Conservation (phyloP, 108 stramenopile genomes). For the Schizochytrium sp. region DNA sequence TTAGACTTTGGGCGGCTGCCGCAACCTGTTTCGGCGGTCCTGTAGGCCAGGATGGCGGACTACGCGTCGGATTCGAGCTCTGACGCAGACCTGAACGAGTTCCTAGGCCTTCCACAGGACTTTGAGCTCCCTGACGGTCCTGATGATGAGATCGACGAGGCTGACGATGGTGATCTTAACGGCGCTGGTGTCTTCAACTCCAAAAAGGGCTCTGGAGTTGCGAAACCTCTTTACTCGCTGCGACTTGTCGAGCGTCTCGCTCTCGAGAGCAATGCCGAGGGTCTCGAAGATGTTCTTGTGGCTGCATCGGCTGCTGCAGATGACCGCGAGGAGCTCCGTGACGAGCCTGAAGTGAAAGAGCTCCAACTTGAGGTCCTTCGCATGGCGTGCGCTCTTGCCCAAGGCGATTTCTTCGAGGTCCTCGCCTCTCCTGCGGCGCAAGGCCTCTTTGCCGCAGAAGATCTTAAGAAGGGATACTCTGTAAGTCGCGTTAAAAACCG, state of each 20-base stretch:
- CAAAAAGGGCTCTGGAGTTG: not conserved
- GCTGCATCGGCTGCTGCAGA: not conserved
- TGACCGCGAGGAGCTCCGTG: not conserved
- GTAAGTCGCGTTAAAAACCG: slow-evolving; percentile 44
- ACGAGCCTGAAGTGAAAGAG: not conserved
- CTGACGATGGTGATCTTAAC: not conserved
- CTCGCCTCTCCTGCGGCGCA: not conserved
- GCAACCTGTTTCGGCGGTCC: too few relatives aligned
- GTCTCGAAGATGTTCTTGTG: not conserved
- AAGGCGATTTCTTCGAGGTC: slow-evolving; percentile 3
- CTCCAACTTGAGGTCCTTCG: slow-evolving; percentile 19
- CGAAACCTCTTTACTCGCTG: slow-evolving; percentile 51
- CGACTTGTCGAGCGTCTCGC: slow-evolving; percentile 7
- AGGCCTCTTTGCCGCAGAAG: slow-evolving; percentile 37
- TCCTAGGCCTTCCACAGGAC: slow-evolving; percentile 41
- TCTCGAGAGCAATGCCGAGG: slow-evolving; percentile 46
- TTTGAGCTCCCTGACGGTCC: slow-evolving; percentile 4
- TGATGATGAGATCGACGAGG: not conserved
- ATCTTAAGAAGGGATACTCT: slow-evolving; percentile 10
- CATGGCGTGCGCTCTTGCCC: not conserved
- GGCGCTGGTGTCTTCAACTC: not conserved
- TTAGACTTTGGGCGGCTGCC: too few relatives aligned
- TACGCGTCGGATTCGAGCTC: slow-evolving; percentile 47
- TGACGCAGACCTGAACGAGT: slow-evolving; percentile 58
- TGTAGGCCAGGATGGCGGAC: not conserved